A percentile compares a stretch with the other conserved stretches of the same genome.
phyloP scores from a whole-genome alignment of 2,329 filamentous ascomycete genomes.

The Clonostachys chloroleuca region DNA sequence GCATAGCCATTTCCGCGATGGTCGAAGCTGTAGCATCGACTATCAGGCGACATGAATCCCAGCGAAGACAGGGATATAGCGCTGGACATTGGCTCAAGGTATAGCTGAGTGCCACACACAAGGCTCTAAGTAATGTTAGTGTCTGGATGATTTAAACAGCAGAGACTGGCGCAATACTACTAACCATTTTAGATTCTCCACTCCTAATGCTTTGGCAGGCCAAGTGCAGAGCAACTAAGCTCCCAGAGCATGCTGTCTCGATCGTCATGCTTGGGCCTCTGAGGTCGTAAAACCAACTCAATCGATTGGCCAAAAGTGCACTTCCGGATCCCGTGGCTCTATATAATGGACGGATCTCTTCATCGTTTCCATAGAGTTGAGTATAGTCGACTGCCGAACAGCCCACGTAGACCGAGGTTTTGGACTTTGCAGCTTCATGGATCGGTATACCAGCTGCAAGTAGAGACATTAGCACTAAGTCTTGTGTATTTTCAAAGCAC shows the following conservation, averaged over 20 bases:
- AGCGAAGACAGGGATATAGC: not conserved
- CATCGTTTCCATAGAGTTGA: slow-evolving; percentile 35
- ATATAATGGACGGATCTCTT: slow-evolving; percentile 35
- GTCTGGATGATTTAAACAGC: no score
- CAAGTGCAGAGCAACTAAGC: slow-evolving; percentile 38
- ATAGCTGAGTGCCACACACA: slow-evolving; percentile 17
- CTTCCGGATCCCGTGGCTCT: slow-evolving; percentile 6
- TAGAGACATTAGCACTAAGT: no score
- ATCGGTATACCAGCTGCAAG: slow-evolving; percentile 37
- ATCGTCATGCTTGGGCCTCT: slow-evolving; percentile 44
- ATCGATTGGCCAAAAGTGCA: slow-evolving; percentile 43
- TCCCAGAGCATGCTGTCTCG: slow-evolving; percentile 45
- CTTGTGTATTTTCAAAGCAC: not conserved
- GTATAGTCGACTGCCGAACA: slow-evolving; percentile 43
- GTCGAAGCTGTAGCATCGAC: slow-evolving; percentile 26
- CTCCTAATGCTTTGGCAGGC: slow-evolving; percentile 39
- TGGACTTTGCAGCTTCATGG: slow-evolving; percentile 36
- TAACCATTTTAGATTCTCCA: slow-evolving; percentile 23
- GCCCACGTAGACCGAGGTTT: slow-evolving; percentile 46
- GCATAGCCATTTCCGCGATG: slow-evolving; percentile 44
- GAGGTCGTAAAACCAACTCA: slow-evolving; percentile 49
- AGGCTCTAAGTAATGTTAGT: not conserved
- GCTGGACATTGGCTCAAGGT: slow-evolving; percentile 18
- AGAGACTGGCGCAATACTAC: not conserved
- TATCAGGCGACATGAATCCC: slow-evolving; percentile 20